Evolutionary conservation across 2,329 filamentous ascomycete genomes (phyloP).

Genomic region (Stagonosporopsis chrysanthemi): DNA sequence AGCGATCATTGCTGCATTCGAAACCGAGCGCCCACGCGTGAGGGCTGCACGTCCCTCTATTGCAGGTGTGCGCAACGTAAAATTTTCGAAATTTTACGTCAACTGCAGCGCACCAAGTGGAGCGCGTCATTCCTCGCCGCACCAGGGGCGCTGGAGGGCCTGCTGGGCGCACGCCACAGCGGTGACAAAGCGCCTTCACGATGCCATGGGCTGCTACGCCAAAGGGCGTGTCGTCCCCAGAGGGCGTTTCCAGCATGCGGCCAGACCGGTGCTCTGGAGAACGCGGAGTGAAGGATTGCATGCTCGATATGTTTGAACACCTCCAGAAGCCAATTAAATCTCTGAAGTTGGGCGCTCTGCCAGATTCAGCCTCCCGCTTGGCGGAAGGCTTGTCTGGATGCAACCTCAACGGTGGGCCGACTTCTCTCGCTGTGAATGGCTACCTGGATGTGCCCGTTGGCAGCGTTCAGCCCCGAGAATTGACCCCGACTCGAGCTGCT

Average conservation of each 20-base stretch:
- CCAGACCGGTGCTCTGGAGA: constrained; percentile 14
- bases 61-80: constrained; percentile 30
- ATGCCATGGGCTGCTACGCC: constrained; percentile 13
- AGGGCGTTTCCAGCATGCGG: constrained; percentile 8
- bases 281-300: constrained; percentile 4
- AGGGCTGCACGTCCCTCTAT: constrained; percentile 29
- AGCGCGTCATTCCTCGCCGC: constrained; percentile 26
- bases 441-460: constrained; percentile 14
- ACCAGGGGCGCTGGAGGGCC: constrained; percentile 11
- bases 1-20: not conserved
- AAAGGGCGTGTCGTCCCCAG: constrained; percentile 14
- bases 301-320: constrained; percentile 1
- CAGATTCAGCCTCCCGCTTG: constrained; percentile 16
- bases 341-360: constrained; percentile 6
- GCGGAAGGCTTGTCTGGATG: constrained; percentile 13
- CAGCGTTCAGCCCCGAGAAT: constrained; percentile 12
- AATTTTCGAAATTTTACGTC: constrained; percentile 42
- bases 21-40: constrained; percentile 8
- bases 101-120: constrained; percentile 39
- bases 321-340: not conserved
- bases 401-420: constrained; percentile 12
- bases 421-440: constrained; percentile 12
- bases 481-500: constrained; percentile 14
- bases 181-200: constrained; percentile 14
- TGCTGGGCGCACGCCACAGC: constrained; percentile 15